Evolutionary conservation across 1,284 basidiomycete genomes (phyloP), one percentile per base, ranked within the genome.

Genomic region (Phylloboletellus chloephorus): DNA sequence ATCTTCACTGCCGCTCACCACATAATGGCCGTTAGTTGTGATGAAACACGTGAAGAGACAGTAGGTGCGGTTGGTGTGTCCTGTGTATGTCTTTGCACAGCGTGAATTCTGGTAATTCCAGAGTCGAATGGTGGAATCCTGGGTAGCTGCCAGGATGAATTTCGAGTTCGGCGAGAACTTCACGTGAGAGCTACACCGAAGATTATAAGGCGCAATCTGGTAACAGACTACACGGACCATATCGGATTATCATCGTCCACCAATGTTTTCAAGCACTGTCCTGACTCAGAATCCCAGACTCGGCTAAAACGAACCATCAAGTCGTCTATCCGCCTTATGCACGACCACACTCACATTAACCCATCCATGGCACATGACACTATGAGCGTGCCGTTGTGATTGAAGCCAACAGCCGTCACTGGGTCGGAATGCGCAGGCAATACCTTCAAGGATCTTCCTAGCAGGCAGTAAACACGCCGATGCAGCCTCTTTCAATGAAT

Each of bases 401-500:
- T 97, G 71, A 97, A 99, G 43, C 80, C 79, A 1, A 98, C 89
- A 8, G 86, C 82, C 38, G 91, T 94, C 15, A 98, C 91, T 9
- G 96, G 93, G 61, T 98, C 96, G 0, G 91, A 93, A 69, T 98
- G 96, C 1, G 96, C 96, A 12, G 94, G 89, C 5, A 97, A 67
- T 5, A 84, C 80, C 58, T 87, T 84, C 53, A 95, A 63, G 3
- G 80, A 79, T 60, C 74, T 82, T 5, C 87, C 92, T 82, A 56
- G n/a, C 10, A 13, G 10, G 13, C 2, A 11, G 31, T 43, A 26
- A 46, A 35, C 25, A 25, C 4, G 7, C 25, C 23, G 2, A 36
- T 29, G 34, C 11, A 12, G 10, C 9, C 15, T 24, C n/a, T 39
- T 19, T 29, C 7, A 17, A 26, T 19, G n/a, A 21, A 35, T 10